Conservation (phyloP, 805 yeast genomes). For the Ogataea degrootiae region DNA sequence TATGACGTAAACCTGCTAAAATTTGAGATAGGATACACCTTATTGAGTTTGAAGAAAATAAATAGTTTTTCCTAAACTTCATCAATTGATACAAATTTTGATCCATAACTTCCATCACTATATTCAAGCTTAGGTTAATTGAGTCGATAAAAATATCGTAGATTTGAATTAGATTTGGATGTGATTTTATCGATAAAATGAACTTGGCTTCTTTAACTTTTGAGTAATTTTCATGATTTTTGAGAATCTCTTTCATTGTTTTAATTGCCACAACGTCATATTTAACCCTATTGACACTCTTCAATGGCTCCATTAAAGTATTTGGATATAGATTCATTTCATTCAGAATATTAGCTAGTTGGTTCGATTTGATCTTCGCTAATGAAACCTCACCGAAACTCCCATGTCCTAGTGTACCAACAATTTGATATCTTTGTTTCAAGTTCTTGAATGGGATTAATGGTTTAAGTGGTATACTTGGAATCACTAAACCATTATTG, state of each 20-base stretch:
- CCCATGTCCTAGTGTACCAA: constrained; percentile 63
- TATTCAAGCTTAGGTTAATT: constrained; percentile 54
- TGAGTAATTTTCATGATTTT: constrained; percentile 49
- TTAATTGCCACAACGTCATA: constrained; percentile 67
- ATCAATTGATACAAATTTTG: constrained; percentile 77
- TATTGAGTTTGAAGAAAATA: constrained; percentile 54
- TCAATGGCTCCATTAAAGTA: constrained; percentile 49
- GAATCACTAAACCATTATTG: neutral
- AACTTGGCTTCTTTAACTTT: constrained; percentile 64
- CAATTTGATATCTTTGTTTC: constrained; percentile 39
- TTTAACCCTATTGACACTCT: constrained; percentile 12
- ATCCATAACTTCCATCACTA: constrained; percentile 86
- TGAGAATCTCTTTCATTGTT: constrained; percentile 58
- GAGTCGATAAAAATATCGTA: constrained; percentile 78
- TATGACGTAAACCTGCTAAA: constrained; percentile 73
- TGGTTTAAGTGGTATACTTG: constrained; percentile 3
- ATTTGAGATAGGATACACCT: constrained; percentile 69
- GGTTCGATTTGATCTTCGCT: constrained; percentile 43
- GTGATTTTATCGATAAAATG: constrained; percentile 63
- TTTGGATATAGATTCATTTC: constrained; percentile 26
- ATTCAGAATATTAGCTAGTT: constrained; percentile 8
- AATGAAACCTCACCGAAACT: constrained; percentile 69
- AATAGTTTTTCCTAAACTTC: constrained; percentile 48
- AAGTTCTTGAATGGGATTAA: constrained; percentile 38
- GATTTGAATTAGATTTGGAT: constrained; percentile 66